These are phyloP conservation scores for Yamadazyma ubonensis DNA, from an alignment of 805 yeast species.

Conservation along the genomic window DNA sequence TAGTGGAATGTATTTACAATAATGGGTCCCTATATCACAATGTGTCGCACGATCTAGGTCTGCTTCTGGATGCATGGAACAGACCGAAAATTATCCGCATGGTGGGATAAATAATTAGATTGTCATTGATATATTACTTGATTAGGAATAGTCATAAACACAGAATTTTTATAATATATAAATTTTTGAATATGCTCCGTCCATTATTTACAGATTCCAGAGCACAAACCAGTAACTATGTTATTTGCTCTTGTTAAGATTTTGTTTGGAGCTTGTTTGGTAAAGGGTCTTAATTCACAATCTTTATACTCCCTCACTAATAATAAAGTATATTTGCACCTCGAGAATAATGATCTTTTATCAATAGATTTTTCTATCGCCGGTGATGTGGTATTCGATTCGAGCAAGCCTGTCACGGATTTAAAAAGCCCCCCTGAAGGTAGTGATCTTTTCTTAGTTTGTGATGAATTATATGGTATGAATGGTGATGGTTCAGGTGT, in stretches of 20 bases:
- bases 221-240: background rate
- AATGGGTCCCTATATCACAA: no score
- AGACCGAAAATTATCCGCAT: no score
- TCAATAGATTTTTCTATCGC: constrained; percentile 34
- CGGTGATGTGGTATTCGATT: constrained; percentile 21
- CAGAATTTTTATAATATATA: background rate
- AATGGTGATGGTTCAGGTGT: constrained; percentile 8
- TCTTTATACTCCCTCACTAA: constrained; percentile 35
- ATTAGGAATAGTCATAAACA: constrained; percentile 10
- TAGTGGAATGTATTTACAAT: no score
- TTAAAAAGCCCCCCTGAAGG: constrained; percentile 33
- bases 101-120: background rate
- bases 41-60: no score
- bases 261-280: constrained; percentile 2
- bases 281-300: constrained; percentile 2
- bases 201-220: no score
- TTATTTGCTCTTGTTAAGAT: background rate
- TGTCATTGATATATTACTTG: background rate
- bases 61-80: no score
- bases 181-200: background rate
- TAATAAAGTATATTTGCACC: constrained; percentile 35
- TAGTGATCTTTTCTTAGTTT: constrained; percentile 30
- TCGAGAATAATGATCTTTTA: constrained; percentile 37
- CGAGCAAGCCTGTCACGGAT: constrained; percentile 19
- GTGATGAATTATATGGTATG: constrained; percentile 28